phyloP scores from a whole-genome alignment of 257 asterid species.

The Oldenlandia corymbosa region DNA sequence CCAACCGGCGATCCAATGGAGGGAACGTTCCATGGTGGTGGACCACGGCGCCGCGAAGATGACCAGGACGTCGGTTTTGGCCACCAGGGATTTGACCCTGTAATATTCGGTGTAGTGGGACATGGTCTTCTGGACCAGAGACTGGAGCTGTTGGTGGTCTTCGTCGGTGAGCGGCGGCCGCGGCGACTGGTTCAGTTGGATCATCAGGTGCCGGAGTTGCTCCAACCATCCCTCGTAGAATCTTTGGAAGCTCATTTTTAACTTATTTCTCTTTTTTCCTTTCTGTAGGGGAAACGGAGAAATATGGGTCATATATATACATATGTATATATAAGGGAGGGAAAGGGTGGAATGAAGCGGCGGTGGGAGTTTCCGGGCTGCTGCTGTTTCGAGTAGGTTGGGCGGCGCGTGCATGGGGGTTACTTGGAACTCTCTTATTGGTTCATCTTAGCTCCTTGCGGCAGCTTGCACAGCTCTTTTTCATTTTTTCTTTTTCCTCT shows the following conservation, averaged over 20 bases:
- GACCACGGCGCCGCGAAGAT: conserved; percentile 59
- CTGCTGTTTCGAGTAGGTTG: too few relatives aligned
- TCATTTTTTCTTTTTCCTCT: too few relatives aligned
- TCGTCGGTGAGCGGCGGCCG: conserved; percentile 35
- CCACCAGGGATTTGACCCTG: conserved; percentile 37
- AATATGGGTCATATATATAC: too few relatives aligned
- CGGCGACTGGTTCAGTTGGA: conserved; percentile 37
- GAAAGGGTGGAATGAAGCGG: too few relatives aligned
- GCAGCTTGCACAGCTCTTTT: too few relatives aligned
- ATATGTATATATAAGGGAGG: too few relatives aligned
- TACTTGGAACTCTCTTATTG: too few relatives aligned
- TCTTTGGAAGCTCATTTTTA: conserved; percentile 35
- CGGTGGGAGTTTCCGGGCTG: too few relatives aligned
- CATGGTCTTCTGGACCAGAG: conserved; percentile 35
- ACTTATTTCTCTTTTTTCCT: background rate
- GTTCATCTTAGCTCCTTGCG: too few relatives aligned
- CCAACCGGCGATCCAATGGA: conserved; percentile 87
- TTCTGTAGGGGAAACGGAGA: too few relatives aligned
- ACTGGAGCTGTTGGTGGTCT: conserved; percentile 25
- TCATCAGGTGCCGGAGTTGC: conserved; percentile 36
- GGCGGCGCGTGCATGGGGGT: too few relatives aligned
- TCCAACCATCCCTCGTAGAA: conserved; percentile 54
- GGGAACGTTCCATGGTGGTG: conserved; percentile 57
- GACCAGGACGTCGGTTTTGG: conserved; percentile 38
- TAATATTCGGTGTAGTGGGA: conserved; percentile 56